Conservation (phyloP, 352 stramenopile species). For the Globisporangium irregulare region DNA sequence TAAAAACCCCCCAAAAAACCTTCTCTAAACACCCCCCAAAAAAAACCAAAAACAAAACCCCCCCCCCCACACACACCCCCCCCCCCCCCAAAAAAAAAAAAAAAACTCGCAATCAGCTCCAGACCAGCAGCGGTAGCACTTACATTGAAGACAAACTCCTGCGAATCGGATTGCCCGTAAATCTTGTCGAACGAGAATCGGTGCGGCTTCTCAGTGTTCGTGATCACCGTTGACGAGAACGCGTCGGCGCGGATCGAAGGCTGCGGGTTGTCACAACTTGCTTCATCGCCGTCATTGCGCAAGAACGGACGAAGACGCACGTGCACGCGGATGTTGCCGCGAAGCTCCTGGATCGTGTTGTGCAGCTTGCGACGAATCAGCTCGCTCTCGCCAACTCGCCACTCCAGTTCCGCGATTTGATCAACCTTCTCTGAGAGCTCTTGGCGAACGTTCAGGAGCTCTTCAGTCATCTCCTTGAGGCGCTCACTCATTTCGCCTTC, state of each 20-base stretch:
- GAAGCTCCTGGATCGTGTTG: conserved; percentile 99
- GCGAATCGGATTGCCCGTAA: conserved; percentile 93
- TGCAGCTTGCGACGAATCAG: conserved; percentile 93
- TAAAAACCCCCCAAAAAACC: no score
- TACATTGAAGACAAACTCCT: conserved; percentile 93
- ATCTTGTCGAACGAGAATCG: conserved; percentile 98
- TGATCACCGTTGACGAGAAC: conserved; percentile 71
- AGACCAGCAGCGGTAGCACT: not conserved
- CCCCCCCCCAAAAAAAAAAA: no score
- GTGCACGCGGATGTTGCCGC: conserved; percentile 99
- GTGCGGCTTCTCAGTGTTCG: conserved; percentile 65
- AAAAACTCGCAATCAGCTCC: conserved; percentile 14
- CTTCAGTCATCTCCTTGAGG: conserved; percentile 70
- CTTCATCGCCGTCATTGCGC: conserved; percentile 74
- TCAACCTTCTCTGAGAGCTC: conserved; percentile 63
- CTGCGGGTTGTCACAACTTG: conserved; percentile 35
- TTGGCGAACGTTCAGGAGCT: conserved; percentile 56
- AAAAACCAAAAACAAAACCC: no score
- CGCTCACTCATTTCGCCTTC: conserved; percentile 44
- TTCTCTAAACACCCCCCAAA: no score
- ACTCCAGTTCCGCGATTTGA: conserved; percentile 65
- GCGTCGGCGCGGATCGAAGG: conserved; percentile 62
- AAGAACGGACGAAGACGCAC: conserved; percentile 92
- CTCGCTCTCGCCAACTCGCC: conserved; percentile 58
- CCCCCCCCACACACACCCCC: no score